These are phyloP conservation scores for Agrocybe praecox DNA, from an alignment of 768 basidiomycete genomes.

Conservation along the genomic window DNA sequence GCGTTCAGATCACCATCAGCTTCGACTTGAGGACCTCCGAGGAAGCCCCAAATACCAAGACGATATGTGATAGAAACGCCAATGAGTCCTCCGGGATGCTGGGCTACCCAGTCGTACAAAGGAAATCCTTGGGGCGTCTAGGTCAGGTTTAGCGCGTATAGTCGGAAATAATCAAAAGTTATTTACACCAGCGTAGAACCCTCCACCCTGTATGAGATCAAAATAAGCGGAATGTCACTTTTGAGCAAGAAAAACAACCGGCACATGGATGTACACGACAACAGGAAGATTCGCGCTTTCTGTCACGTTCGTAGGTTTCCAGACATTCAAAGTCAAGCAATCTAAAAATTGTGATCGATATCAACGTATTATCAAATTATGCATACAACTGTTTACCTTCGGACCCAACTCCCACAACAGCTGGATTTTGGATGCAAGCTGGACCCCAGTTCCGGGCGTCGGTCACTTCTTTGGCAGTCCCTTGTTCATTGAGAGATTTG, in stretches of 20 bases:
- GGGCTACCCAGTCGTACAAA: conserved; percentile 48
- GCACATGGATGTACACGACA: conserved; percentile 32
- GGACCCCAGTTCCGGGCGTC: conserved; percentile 49
- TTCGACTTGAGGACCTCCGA: conserved; percentile 33
- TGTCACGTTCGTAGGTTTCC: conserved; percentile 43
- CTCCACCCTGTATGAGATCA: conserved; percentile 35
- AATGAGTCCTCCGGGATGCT: conserved; percentile 36
- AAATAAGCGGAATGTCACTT: not conserved
- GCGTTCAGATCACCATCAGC: conserved; percentile 40
- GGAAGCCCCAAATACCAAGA: conserved; percentile 46
- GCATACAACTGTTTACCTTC: conserved; percentile 33
- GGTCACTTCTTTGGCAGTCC: conserved; percentile 22
- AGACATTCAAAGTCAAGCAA: conserved; percentile 60
- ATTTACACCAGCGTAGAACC: conserved; percentile 35
- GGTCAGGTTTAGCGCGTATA: not conserved
- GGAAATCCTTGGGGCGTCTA: conserved; percentile 51
- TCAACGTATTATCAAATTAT: not conserved
- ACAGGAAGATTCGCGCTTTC: conserved; percentile 33
- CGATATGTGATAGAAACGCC: conserved; percentile 40
- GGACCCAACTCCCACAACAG: conserved; percentile 44
- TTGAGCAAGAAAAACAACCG: not conserved
- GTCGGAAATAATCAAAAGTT: not conserved
- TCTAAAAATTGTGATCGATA: conserved; percentile 39
- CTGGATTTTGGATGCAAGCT: conserved; percentile 48
- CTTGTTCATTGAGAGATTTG: conserved; percentile 37